Evolutionary conservation across 23 red algal species (phyloP), one percentile per base, ranked within the genome.

Genomic region (Gracilaria domingensis): DNA sequence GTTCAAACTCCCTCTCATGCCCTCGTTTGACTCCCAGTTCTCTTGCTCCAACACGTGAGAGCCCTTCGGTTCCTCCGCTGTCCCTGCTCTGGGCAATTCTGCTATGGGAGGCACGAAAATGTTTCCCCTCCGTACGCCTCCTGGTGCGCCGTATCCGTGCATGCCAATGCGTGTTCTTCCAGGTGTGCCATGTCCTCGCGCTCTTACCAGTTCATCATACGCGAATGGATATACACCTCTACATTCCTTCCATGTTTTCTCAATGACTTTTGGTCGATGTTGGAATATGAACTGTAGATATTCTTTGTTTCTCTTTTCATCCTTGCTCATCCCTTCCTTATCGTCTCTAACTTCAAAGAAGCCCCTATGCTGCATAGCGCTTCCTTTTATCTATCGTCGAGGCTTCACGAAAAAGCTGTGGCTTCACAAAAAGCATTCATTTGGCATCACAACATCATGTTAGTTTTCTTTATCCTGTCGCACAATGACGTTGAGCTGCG

Each of bases 151-250:
- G n/a, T 85, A 55, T n/a, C 81, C 81, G 12, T 85, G 39, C 6
- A 55, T 2, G 1, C 51, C 51, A 55, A 55, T 55, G 32, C 62
- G 62, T 33, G 9, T 34, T 48, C 72, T 48, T 12, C 81, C 81
- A 18, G 81, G 81, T 48, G 81, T 85, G 54, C 81, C 81, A 33
- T 85, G 81, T n/a, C 81, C 81, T 9, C 71, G 59, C 6, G 30
- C 28, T 8, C 33, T 67, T 45, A 85, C 81, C 60, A 85, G n/a
- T 36, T 65, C 81, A 60, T 85, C 81, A 47, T 85, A 85, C 7
- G 57, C 55, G 20, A n/a, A 30, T 23, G 59, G 34, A 42, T 85
- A 85, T 39, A 65, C 18, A 12, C 60, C 56, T 14, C 57, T 20
- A 26, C 29, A 65, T 1, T 39, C 26, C 28, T 18, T 32, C 40